A percentile compares a stretch with the other conserved stretches of the same genome.
These are phyloP conservation scores for Decorospora gaudefroyi DNA, from an alignment of 2,329 filamentous ascomycete species.

Conservation along the genomic window DNA sequence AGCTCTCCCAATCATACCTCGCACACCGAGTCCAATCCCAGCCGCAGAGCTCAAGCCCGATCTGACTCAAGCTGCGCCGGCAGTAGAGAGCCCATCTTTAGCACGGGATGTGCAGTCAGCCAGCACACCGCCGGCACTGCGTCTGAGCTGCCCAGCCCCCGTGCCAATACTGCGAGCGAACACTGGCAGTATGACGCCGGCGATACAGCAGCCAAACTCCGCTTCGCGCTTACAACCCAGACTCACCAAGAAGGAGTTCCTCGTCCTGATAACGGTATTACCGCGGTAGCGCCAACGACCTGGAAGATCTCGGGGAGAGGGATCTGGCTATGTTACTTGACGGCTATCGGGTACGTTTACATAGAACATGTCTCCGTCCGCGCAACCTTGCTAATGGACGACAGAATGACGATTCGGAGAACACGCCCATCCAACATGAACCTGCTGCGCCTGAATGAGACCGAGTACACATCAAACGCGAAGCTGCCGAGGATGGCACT, in stretches of 20 bases:
- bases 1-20: not conserved
- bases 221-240: not conserved
- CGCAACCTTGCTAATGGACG: not conserved
- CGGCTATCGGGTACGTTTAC: not conserved
- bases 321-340: not conserved
- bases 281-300: not conserved
- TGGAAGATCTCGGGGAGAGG: not conserved
- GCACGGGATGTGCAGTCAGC: not conserved
- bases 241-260: not conserved
- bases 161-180: not conserved
- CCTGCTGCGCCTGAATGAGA: no score
- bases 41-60: accelerated
- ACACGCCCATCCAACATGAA: not conserved
- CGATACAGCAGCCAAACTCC: no score
- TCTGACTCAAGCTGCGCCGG: no score
- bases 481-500: not conserved
- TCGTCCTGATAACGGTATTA: not conserved
- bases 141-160: not conserved
- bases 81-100: no score
- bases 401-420: not conserved
- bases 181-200: not conserved
- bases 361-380: no score
- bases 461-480: not conserved
- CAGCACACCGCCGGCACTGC: not conserved
- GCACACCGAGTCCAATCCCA: not conserved